These are phyloP conservation scores for Ramaria rubella DNA, from an alignment of 768 basidiomycete genomes.

Conservation along the genomic window DNA sequence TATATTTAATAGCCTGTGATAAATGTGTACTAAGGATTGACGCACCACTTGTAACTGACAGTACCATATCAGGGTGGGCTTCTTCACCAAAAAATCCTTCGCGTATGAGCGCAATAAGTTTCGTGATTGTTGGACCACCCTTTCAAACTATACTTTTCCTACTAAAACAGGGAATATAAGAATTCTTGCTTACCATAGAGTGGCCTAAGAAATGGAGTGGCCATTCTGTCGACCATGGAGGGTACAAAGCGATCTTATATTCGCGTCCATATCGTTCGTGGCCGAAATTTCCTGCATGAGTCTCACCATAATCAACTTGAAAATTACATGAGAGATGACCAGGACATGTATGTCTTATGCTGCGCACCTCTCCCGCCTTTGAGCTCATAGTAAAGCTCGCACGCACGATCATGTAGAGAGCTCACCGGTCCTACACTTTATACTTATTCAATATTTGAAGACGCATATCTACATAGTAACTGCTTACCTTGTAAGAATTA, in stretches of 20 bases:
- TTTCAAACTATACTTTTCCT: constrained; percentile 12
- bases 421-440: constrained; percentile 44
- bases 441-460: not conserved
- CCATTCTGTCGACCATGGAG: constrained; percentile 35
- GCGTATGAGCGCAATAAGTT: constrained; percentile 37
- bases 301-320: constrained; percentile 42
- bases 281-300: constrained; percentile 32
- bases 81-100: constrained; percentile 36
- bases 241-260: constrained; percentile 36
- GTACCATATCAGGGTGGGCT: constrained; percentile 38
- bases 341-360: not conserved
- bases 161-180: not conserved
- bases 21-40: no score
- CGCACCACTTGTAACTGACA: constrained; percentile 39
- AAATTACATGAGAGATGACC: not conserved
- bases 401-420: constrained; percentile 47
- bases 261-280: constrained; percentile 40
- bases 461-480: not conserved
- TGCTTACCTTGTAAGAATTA: constrained; percentile 27
- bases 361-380: constrained; percentile 37
- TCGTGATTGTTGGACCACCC: constrained; percentile 44
- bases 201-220: constrained; percentile 47
- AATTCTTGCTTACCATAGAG: constrained; percentile 32
- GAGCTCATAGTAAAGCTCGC: constrained; percentile 43
- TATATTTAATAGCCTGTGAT: not conserved